phyloP scores from a whole-genome alignment of 1,284 basidiomycete species.

The Austroboletus novae-zelandiae region DNA sequence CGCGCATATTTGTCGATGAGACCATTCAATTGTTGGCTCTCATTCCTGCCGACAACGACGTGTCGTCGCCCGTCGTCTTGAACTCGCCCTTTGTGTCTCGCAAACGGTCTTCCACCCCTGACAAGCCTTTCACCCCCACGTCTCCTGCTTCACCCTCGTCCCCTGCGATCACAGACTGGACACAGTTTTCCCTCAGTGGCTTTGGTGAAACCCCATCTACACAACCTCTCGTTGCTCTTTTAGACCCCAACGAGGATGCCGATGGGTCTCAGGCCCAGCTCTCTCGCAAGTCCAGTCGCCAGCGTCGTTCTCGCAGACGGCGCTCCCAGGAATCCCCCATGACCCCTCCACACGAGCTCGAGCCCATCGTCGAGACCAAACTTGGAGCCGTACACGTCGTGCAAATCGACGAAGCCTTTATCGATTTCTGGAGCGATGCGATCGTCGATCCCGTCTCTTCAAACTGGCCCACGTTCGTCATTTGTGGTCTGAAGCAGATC shows the following conservation, averaged over 20 bases:
- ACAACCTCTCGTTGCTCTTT: conserved; percentile 52
- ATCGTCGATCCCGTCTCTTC: conserved; percentile 61
- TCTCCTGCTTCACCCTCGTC: conserved; percentile 28
- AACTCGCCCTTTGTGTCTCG: conserved; percentile 22
- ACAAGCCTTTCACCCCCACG: conserved; percentile 10
- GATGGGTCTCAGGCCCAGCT: conserved; percentile 52
- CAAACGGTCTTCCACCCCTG: conserved; percentile 20
- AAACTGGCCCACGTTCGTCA: conserved; percentile 62
- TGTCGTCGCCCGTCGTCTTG: background rate
- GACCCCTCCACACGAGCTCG: conserved; percentile 1
- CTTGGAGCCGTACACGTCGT: conserved; percentile 42
- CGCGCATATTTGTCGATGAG: conserved; percentile 62
- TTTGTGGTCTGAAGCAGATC: conserved; percentile 57
- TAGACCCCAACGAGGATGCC: conserved; percentile 53
- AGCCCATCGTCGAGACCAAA: conserved; percentile 36
- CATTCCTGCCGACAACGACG: conserved; percentile 15
- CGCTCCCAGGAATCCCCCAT: conserved; percentile 18
- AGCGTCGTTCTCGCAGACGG: conserved; percentile 17
- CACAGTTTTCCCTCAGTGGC: conserved; percentile 59
- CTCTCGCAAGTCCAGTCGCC: conserved; percentile 22
- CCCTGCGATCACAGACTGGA: conserved; percentile 43
- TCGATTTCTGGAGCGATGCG: conserved; percentile 76
- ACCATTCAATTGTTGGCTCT: conserved; percentile 48
- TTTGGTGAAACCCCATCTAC: conserved; percentile 49
- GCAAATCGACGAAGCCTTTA: conserved; percentile 72